Conservation (phyloP, 352 stramenopile species). For the Phytopythium cucurbitacearum region DNA sequence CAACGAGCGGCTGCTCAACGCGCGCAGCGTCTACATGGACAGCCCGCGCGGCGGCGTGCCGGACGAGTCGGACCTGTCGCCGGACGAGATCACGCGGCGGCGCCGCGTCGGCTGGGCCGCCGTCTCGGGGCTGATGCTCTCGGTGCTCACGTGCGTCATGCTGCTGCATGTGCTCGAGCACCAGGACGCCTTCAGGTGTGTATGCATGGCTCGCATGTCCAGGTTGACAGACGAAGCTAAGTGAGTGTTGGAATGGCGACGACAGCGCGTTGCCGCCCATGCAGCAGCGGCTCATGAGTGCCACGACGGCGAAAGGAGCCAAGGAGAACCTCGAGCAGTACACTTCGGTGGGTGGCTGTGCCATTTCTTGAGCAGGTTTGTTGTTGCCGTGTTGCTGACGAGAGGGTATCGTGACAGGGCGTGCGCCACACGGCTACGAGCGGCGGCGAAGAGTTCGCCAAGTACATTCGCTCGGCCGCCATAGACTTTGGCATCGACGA, state of each 20-base stretch:
- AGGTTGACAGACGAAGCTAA: too few relatives aligned
- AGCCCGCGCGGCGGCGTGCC: constrained; percentile 40
- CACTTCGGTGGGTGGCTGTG: constrained; percentile 31
- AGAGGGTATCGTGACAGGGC: constrained; percentile 16
- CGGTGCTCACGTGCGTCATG: constrained; percentile 57
- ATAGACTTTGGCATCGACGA: constrained; percentile 77
- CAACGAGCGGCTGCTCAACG: constrained; percentile 34
- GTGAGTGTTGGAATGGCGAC: too few relatives aligned
- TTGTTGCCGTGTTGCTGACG: neutral
- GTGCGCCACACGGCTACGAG: constrained; percentile 53
- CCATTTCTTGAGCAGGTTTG: neutral
- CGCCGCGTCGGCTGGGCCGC: constrained; percentile 54
- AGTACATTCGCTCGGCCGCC: constrained; percentile 68
- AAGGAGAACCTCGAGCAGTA: constrained; percentile 75
- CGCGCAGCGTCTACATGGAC: constrained; percentile 66
- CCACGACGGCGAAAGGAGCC: constrained; percentile 56
- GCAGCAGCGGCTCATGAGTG: constrained; percentile 74
- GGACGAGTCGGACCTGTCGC: constrained; percentile 37
- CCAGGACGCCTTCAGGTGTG: constrained; percentile 68
- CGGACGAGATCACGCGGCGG: constrained; percentile 47
- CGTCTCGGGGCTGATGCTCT: constrained; percentile 50
- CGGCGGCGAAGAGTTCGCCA: constrained; percentile 68
- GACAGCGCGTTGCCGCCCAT: constrained; percentile 59
- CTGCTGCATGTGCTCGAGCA: constrained; percentile 58
- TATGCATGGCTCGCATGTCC: neutral